Percentiles rank a stretch among this genome's conserved stretches.
phyloP scores from a whole-genome alignment of 345 rosid genomes.

The Gossypium australe region DNA sequence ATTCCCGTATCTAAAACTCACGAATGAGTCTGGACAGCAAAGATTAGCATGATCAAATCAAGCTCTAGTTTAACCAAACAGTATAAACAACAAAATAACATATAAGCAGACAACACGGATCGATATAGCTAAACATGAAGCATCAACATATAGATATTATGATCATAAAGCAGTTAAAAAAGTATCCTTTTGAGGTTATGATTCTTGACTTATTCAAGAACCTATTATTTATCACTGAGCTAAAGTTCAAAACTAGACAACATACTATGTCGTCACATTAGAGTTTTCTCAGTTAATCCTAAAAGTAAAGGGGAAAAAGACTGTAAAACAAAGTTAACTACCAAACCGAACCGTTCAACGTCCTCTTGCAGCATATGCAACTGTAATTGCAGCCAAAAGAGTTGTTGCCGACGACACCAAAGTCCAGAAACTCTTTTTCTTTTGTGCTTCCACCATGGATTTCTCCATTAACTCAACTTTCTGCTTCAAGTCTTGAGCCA shows the following conservation, averaged over 20 bases:
- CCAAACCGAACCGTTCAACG: slow-evolving; percentile 30
- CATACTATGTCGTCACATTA: slow-evolving; percentile 6
- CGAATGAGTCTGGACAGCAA: neutral
- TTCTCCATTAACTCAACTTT: slow-evolving; percentile 46
- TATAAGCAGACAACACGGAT: neutral
- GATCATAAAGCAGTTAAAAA: slow-evolving; percentile 13
- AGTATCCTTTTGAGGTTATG: neutral
- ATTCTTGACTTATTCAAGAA: slow-evolving; percentile 2
- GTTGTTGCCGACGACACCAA: slow-evolving; percentile 60
- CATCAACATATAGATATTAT: neutral
- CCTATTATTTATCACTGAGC: slow-evolving; percentile 11
- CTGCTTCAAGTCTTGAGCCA: slow-evolving; percentile 48
- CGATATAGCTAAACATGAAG: neutral
- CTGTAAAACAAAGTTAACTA: neutral
- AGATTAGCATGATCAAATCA: neutral
- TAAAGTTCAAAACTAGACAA: slow-evolving; percentile 10
- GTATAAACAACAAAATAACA: neutral
- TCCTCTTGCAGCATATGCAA: slow-evolving; percentile 52
- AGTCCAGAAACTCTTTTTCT: slow-evolving; percentile 60
- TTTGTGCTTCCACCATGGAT: slow-evolving; percentile 44
- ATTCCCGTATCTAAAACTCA: neutral
- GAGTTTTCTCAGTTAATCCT: slow-evolving; percentile 9
- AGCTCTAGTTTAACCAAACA: neutral
- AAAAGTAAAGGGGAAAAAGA: slow-evolving; percentile 8
- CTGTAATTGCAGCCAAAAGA: slow-evolving; percentile 51